These are phyloP conservation scores for Kondoa malvinella DNA, from an alignment of 768 basidiomycete species.

Conservation along the genomic window DNA sequence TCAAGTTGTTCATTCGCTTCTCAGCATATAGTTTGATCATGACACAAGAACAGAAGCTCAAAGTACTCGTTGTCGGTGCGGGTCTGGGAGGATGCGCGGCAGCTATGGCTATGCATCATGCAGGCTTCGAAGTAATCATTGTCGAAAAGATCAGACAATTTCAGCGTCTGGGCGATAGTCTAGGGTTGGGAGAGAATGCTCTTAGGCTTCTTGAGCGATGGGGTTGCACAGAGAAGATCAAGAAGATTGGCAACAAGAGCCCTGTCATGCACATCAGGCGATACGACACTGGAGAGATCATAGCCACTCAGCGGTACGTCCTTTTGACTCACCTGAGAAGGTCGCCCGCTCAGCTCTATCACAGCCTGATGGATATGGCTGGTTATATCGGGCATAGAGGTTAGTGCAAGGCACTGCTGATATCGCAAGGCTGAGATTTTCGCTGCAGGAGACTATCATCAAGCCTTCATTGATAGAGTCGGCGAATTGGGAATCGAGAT, in stretches of 20 bases:
- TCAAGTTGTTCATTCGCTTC: too few relatives aligned
- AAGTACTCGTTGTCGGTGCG: constrained; percentile 3
- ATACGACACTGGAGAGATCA: constrained; percentile 19
- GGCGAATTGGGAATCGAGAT: constrained; percentile 15
- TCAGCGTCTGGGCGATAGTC: constrained; percentile 6
- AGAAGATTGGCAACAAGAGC: constrained; percentile 14
- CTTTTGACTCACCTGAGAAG: neutral
- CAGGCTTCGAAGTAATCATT: constrained; percentile 16
- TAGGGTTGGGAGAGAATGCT: constrained; percentile 18
- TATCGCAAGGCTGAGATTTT: too few relatives aligned
- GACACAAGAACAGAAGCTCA: neutral
- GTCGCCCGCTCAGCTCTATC: too few relatives aligned
- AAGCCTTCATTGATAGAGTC: constrained; percentile 17
- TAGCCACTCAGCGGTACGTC: neutral
- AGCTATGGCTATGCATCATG: constrained; percentile 14
- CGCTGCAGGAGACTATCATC: constrained; percentile 6
- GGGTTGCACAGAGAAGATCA: constrained; percentile 15
- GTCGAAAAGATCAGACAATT: constrained; percentile 18
- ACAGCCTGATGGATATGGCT: constrained; percentile 17
- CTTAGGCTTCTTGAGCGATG: constrained; percentile 14
- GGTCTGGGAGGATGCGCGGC: constrained; percentile 7
- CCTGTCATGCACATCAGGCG: constrained; percentile 17
- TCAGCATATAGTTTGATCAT: too few relatives aligned
- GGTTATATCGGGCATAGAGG: constrained; percentile 19
- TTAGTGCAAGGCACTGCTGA: neutral